These are phyloP conservation scores for Irpex rosettiformis DNA, from an alignment of 1,284 basidiomycete genomes.

Conservation along the genomic window DNA sequence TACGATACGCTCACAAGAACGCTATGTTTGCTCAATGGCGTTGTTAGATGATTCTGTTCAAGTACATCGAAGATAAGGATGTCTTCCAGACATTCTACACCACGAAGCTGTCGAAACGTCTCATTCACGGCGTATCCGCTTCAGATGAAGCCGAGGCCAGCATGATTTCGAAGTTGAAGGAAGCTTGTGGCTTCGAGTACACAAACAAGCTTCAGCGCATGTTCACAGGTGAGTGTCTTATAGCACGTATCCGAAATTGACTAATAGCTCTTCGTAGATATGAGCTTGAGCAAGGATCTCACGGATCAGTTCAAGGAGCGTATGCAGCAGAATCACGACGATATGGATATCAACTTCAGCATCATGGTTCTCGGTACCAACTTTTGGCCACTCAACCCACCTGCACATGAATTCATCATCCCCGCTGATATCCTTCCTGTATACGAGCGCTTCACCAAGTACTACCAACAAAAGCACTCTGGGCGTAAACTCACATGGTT, in stretches of 20 bases:
- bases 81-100: conserved; percentile 99
- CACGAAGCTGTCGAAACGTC: conserved; percentile 92
- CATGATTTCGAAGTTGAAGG: conserved; percentile 99
- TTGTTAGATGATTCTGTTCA: conserved; percentile 93
- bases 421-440: conserved; percentile 85
- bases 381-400: conserved; percentile 92
- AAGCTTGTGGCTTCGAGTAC: conserved; percentile 98
- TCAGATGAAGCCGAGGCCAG: conserved; percentile 97
- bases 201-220: conserved; percentile 97
- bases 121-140: conserved; percentile 90
- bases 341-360: conserved; percentile 87
- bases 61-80: conserved; percentile 99
- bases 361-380: conserved; percentile 95
- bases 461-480: conserved; percentile 92
- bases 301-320: conserved; percentile 97
- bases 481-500: conserved; percentile 97
- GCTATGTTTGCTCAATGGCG: not conserved
- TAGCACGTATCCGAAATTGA: not conserved
- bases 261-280: conserved; percentile 53
- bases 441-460: conserved; percentile 90
- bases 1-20: conserved; percentile 14
- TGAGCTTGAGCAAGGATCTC: conserved; percentile 93
- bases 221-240: conserved; percentile 77
- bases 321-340: conserved; percentile 81
- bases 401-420: conserved; percentile 83